Base-by-base conservation (phyloP, 805 yeast species). In the Kazachstania bromeliacearum region DNA sequence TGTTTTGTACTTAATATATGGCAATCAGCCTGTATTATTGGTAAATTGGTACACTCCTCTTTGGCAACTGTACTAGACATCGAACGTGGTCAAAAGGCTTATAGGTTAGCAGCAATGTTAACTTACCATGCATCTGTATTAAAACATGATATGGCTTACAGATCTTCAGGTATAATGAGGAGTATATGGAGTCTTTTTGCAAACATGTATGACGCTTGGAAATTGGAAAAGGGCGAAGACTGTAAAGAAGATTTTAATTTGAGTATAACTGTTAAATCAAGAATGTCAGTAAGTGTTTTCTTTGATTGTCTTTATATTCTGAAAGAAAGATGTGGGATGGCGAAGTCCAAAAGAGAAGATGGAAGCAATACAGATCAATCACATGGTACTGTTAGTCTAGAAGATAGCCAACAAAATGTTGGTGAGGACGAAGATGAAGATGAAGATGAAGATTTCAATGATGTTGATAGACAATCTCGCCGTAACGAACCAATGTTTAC, bases 131-230 rank as follows among this genome's bases (percentile, higher is more conserved):
- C 95, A 0, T 85, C 96, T 0, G 79, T 89, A 20, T 66, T 85
- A 48, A 85, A 85, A 49, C 92, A 88, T 60, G 98, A 89, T 53
- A 78, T 92, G 68, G 85, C 96, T 0, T 85, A 84, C 55, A 71
- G 97, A 45, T 83, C 95, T 0, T 78, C 94, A 31, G 96, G 95
- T 7, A 85, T 92, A 40, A 85, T 92, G 92, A 73, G 82, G 50
- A 87, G 87, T 52, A 79, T 87, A 66, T 89, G 98, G 98, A 84
- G 81, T 41, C 67, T 87, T 40, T 83, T 83, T 58, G 73, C 79
- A 34, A 70, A 79, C 4, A 63, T 87, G 46, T 73, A 77, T 44
- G 78, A 73, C 28, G 74, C 23, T 15, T 35, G 37, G 37, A 26
- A 26, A 26, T 14, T 57, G 58, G 40, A 44, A 8, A 39, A 39